phyloP scores from a whole-genome alignment of 345 rosid genomes.

The Eutrema yunnanense region DNA sequence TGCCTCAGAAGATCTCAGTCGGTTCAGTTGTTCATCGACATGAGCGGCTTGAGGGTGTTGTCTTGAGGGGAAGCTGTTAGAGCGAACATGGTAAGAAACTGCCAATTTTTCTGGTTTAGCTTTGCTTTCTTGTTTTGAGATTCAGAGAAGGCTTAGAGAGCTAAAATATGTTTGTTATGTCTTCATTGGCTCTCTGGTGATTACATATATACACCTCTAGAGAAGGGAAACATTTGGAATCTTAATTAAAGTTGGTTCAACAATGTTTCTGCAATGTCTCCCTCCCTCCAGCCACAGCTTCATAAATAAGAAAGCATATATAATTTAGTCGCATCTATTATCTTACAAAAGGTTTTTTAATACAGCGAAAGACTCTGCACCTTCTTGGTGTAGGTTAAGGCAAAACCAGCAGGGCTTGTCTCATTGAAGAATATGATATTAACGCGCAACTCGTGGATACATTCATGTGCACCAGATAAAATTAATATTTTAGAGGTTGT shows the following conservation, averaged over 20 bases:
- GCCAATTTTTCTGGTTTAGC: slow-evolving; percentile 35
- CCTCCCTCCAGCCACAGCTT: neutral
- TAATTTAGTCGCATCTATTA: neutral
- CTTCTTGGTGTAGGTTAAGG: neutral
- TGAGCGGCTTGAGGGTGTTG: slow-evolving; percentile 37
- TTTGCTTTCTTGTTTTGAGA: slow-evolving; percentile 6
- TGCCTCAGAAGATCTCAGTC: slow-evolving; percentile 29
- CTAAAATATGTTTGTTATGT: slow-evolving; percentile 7
- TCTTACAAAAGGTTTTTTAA: neutral
- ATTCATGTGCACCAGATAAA: neutral
- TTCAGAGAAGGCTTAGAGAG: neutral
- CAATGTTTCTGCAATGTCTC: slow-evolving; percentile 23
- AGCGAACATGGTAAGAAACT: slow-evolving; percentile 38
- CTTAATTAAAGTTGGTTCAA: neutral
- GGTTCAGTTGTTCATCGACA: slow-evolving; percentile 31
- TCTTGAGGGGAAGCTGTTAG: slow-evolving; percentile 46
- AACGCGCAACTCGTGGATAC: neutral
- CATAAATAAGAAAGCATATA: neutral
- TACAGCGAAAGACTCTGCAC: neutral
- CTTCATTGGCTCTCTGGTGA: neutral
- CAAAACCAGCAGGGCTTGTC: neutral
- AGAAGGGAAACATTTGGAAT: neutral
- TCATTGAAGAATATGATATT: neutral
- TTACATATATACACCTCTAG: neutral
- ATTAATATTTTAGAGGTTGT: neutral